Percentiles rank a stretch among this genome's conserved stretches.
phyloP scores from a whole-genome alignment of 2,329 filamentous ascomycete genomes.

The Juglanconis oblonga region DNA sequence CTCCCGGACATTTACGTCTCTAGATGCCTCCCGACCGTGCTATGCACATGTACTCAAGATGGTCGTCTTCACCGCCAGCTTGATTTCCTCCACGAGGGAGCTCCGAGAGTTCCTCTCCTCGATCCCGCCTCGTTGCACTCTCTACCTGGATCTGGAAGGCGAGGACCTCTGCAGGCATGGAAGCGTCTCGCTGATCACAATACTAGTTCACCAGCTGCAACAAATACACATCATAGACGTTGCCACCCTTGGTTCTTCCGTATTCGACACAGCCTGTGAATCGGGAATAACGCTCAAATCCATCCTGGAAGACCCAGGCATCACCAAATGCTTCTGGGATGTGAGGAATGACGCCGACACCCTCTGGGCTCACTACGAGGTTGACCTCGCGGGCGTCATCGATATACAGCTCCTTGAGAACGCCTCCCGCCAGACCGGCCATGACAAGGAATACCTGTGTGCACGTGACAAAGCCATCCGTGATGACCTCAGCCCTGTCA shows the following conservation, averaged over 20 bases:
- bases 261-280: conserved; percentile 15
- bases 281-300: conserved; percentile 19
- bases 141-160: conserved; percentile 24
- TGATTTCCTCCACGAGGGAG: conserved; percentile 4
- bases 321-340: conserved; percentile 26
- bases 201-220: conserved; percentile 17
- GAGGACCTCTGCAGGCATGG: conserved; percentile 20
- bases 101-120: conserved; percentile 16
- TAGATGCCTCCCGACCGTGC: no score
- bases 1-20: not conserved
- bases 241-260: conserved; percentile 15
- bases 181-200: conserved; percentile 19
- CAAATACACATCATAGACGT: conserved; percentile 23
- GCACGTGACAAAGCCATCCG: conserved; percentile 17
- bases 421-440: conserved; percentile 15
- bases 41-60: not conserved
- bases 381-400: conserved; percentile 23
- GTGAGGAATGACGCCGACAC: conserved; percentile 27
- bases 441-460: conserved; percentile 15
- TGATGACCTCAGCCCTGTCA: not conserved
- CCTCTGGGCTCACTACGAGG: conserved; percentile 22
- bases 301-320: conserved; percentile 19
- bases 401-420: conserved; percentile 31
- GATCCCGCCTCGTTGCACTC: conserved; percentile 1
- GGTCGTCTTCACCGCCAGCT: not conserved